These are phyloP conservation scores for Fusarium sp. DNA, from an alignment of 2,329 filamentous ascomycete species.

Conservation along the genomic window DNA sequence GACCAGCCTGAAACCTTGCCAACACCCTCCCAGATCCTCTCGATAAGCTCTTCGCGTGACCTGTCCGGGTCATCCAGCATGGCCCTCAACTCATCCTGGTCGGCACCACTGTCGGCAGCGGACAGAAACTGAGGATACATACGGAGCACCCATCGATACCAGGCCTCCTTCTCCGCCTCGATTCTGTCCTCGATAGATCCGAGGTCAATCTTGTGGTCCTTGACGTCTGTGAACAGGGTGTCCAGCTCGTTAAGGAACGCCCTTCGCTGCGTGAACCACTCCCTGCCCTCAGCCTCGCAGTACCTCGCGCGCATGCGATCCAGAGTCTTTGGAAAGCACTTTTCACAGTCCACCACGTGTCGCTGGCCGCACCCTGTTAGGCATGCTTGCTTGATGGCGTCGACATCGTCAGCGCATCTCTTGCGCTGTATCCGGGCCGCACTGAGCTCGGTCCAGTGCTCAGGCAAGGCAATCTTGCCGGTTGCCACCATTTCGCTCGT, in stretches of 20 bases:
- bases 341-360: slow-evolving; percentile 55
- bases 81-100: slow-evolving; percentile 47
- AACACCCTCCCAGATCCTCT: slow-evolving; percentile 49
- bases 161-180: slow-evolving; percentile 59
- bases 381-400: slow-evolving; percentile 55
- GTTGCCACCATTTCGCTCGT: slow-evolving; percentile 38
- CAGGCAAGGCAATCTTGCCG: slow-evolving; percentile 45
- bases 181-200: slow-evolving; percentile 59
- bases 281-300: slow-evolving; percentile 47
- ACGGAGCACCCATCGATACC: slow-evolving; percentile 59
- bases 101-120: slow-evolving; percentile 43
- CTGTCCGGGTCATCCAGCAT: slow-evolving; percentile 51
- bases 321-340: slow-evolving; percentile 58
- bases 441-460: slow-evolving; percentile 52
- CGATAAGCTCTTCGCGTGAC: slow-evolving; percentile 50
- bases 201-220: slow-evolving; percentile 53
- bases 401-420: slow-evolving; percentile 53
- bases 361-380: slow-evolving; percentile 52
- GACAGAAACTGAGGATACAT: slow-evolving; percentile 51
- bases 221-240: slow-evolving; percentile 57
- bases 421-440: slow-evolving; percentile 45
- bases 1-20: slow-evolving; percentile 48
- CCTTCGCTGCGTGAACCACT: slow-evolving; percentile 62
- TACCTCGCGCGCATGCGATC: slow-evolving; percentile 54
- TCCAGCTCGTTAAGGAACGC: slow-evolving; percentile 61